Evolutionary conservation across 257 asterid species (phyloP).

Genomic region (Solanum boliviense): DNA sequence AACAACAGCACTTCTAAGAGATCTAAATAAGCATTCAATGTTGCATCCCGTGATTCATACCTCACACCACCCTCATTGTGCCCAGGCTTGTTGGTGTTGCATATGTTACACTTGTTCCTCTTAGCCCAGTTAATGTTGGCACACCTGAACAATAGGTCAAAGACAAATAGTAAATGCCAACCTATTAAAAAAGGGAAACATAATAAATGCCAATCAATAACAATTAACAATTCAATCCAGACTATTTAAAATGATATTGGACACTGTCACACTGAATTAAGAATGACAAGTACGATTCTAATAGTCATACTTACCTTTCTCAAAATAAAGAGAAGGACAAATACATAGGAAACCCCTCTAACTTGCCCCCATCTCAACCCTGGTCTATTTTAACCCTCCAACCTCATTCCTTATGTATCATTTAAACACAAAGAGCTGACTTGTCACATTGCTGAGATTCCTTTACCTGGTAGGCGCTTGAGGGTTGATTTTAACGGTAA

Average conservation of each 20-base stretch:
- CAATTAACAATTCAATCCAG: not conserved
- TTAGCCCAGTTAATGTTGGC: constrained; percentile 98
- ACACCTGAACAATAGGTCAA: constrained; percentile 51
- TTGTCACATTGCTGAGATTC: not conserved
- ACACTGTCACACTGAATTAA: not conserved
- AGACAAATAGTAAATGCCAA: not conserved
- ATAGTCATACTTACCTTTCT: not conserved
- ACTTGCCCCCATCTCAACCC: not conserved
- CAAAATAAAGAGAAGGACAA: not conserved
- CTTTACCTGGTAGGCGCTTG: not conserved
- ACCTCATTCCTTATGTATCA: not conserved
- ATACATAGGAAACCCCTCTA: not conserved
- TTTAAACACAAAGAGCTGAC: not conserved
- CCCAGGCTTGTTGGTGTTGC: constrained; percentile 99
- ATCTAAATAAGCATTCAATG: not conserved
- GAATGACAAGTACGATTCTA: not conserved
- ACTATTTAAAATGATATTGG: not conserved
- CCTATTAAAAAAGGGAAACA: not conserved
- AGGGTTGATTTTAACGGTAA: not conserved
- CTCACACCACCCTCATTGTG: constrained; percentile 89
- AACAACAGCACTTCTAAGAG: not conserved
- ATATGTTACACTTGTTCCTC: constrained; percentile 90
- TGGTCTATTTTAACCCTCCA: not conserved
- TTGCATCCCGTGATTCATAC: constrained; percentile 22
- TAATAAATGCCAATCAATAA: not conserved